phyloP scores from a whole-genome alignment of 2,329 filamentous ascomycete genomes.

The Epichloe sp. region DNA sequence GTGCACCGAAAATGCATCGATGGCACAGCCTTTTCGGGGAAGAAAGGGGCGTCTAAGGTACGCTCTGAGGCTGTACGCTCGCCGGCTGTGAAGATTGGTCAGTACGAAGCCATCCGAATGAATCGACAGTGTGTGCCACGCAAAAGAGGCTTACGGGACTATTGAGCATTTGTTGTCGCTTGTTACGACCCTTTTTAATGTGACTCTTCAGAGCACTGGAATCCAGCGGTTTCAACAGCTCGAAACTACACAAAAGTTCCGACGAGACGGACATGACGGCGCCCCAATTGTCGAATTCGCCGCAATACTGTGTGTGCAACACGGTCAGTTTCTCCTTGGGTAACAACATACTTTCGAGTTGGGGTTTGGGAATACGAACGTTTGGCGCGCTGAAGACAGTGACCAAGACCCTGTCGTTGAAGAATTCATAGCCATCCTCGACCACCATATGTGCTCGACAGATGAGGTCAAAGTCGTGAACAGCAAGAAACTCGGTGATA shows the following conservation, averaged over 20 bases:
- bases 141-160: slow-evolving; percentile 61
- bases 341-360: background rate
- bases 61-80: slow-evolving; percentile 41
- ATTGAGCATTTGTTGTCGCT: slow-evolving; percentile 88
- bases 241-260: slow-evolving; percentile 91
- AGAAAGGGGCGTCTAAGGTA: slow-evolving; percentile 1
- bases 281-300: slow-evolving; percentile 98
- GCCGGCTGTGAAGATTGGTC: slow-evolving; percentile 29
- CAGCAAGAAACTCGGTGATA: slow-evolving; percentile 86
- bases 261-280: slow-evolving; percentile 96
- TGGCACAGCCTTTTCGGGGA: background rate
- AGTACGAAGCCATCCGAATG: background rate
- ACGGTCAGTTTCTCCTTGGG: background rate
- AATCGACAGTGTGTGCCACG: background rate
- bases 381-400: slow-evolving; percentile 98
- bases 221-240: slow-evolving; percentile 89
- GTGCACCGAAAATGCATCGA: background rate
- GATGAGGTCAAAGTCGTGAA: slow-evolving; percentile 93
- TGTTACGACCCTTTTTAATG: slow-evolving; percentile 95
- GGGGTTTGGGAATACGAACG: slow-evolving; percentile 41
- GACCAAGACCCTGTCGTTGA: slow-evolving; percentile 85
- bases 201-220: slow-evolving; percentile 94
- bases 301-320: slow-evolving; percentile 64
- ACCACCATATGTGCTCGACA: slow-evolving; percentile 99
- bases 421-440: slow-evolving; percentile 98